phyloP scores from a whole-genome alignment of 192 early-diverging fungal genomes.

The Thamnidium elegans region DNA sequence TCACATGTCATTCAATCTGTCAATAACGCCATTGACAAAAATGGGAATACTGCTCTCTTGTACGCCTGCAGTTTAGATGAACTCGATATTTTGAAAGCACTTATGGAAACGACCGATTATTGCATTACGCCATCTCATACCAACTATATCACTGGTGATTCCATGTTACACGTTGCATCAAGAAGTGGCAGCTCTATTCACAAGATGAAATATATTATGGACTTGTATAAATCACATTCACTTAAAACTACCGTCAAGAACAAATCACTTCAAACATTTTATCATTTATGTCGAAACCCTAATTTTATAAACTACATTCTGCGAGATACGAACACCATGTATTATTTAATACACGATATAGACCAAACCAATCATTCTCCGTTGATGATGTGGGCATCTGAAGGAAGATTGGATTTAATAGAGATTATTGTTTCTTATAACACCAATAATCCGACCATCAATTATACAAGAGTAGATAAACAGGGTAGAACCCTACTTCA shows the following conservation, averaged over 20 bases:
- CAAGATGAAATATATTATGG: not conserved
- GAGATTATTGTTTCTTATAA: too few species aligned
- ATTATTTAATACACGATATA: constrained; percentile 8
- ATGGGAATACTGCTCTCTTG: constrained; percentile 38
- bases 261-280: constrained; percentile 36
- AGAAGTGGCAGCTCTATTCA: not conserved
- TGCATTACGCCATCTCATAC: not conserved
- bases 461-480: constrained; percentile 6
- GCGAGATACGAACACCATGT: constrained; percentile 1
- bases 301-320: constrained; percentile 8
- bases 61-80: constrained; percentile 3
- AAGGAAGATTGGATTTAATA: constrained; percentile 32
- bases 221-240: not conserved
- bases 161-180: not conserved
- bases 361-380: constrained; percentile 39
- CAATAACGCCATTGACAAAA: constrained; percentile 36
- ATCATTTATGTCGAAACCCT: constrained; percentile 36
- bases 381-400: constrained; percentile 33
- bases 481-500: constrained; percentile 9
- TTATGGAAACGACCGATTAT: not conserved
- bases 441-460: too few species aligned
- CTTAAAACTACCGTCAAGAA: constrained; percentile 24
- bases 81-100: not conserved
- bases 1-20: constrained; percentile 10
- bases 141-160: constrained; percentile 6